Evolutionary conservation across 2,329 filamentous ascomycete genomes (phyloP).

Genomic region (Penicillium verrucosum): DNA sequence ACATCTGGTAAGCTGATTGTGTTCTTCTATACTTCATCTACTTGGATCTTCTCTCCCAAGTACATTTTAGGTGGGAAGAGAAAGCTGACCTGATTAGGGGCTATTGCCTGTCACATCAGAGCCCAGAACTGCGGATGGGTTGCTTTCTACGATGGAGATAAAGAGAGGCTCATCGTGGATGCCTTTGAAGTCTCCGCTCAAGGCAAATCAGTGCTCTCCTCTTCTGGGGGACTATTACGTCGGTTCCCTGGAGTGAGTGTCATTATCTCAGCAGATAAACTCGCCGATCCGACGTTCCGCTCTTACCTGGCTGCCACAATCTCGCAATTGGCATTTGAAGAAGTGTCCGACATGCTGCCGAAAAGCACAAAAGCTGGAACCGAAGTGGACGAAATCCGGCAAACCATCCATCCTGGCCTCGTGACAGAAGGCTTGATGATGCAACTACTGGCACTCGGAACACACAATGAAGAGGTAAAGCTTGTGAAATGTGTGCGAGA

Average conservation of each 20-base stretch:
- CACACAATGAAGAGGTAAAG: constrained; percentile 14
- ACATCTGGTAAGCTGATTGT: background rate
- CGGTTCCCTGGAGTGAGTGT: background rate
- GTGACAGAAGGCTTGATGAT: constrained; percentile 51
- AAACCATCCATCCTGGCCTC: constrained; percentile 49
- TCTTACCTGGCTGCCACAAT: background rate
- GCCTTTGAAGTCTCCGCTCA: background rate
- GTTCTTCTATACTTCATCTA: background rate
- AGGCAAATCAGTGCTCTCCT: background rate
- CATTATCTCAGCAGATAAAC: background rate
- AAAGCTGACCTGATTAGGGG: background rate
- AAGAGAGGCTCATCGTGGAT: background rate
- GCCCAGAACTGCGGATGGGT: background rate
- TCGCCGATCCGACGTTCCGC: background rate
- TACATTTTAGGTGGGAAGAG: too few relatives aligned
- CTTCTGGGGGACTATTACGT: background rate
- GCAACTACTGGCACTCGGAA: constrained; percentile 43
- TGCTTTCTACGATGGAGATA: background rate
- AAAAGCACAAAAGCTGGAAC: constrained; percentile 36
- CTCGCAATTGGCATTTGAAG: background rate
- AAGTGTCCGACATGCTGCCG: constrained; percentile 31
- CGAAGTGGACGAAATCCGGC: constrained; percentile 40
- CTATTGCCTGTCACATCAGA: background rate
- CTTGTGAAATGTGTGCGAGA: constrained; percentile 54
- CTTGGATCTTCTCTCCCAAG: too few relatives aligned